Conservation (phyloP, 805 yeast species). For the Pichia paraexigua region DNA sequence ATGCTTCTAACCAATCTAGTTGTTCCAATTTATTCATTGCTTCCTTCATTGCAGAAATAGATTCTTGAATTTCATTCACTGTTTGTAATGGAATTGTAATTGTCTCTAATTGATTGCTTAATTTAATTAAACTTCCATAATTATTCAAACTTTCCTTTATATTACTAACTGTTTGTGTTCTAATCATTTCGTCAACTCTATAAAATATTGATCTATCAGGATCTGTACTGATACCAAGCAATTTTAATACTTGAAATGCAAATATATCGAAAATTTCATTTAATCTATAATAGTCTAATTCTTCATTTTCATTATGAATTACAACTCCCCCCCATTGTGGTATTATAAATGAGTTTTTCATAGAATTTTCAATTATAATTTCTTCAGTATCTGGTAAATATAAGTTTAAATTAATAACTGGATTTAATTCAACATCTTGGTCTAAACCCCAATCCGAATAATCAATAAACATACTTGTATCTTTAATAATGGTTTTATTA, state of each 20-base stretch:
- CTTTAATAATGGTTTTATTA: slow-evolving; percentile 32
- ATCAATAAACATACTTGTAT: slow-evolving; percentile 71
- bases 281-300: slow-evolving; percentile 3
- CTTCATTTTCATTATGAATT: slow-evolving; percentile 32
- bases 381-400: slow-evolving; percentile 49
- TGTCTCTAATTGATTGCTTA: slow-evolving; percentile 60
- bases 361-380: slow-evolving; percentile 37
- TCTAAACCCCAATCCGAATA: slow-evolving; percentile 75
- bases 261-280: slow-evolving; percentile 53
- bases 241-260: slow-evolving; percentile 62
- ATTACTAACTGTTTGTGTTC: slow-evolving; percentile 52
- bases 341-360: slow-evolving; percentile 56
- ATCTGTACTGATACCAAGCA: slow-evolving; percentile 57
- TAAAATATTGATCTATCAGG: slow-evolving; percentile 51
- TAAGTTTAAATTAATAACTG: slow-evolving; percentile 61
- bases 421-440: slow-evolving; percentile 42
- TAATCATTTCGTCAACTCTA: slow-evolving; percentile 57
- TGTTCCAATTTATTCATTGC: slow-evolving; percentile 30
- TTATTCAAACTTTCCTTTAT: slow-evolving; percentile 58
- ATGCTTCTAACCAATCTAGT: slow-evolving; percentile 29
- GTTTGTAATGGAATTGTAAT: slow-evolving; percentile 81
- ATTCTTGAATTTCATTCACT: slow-evolving; percentile 42
- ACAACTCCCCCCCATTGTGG: slow-evolving; percentile 89
- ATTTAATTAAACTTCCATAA: slow-evolving; percentile 60
- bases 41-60: slow-evolving; percentile 32